A percentile compares a stretch with the other conserved stretches of the same genome.
Conservation (phyloP, 805 yeast genomes). For the Kuraishia ogatae region DNA sequence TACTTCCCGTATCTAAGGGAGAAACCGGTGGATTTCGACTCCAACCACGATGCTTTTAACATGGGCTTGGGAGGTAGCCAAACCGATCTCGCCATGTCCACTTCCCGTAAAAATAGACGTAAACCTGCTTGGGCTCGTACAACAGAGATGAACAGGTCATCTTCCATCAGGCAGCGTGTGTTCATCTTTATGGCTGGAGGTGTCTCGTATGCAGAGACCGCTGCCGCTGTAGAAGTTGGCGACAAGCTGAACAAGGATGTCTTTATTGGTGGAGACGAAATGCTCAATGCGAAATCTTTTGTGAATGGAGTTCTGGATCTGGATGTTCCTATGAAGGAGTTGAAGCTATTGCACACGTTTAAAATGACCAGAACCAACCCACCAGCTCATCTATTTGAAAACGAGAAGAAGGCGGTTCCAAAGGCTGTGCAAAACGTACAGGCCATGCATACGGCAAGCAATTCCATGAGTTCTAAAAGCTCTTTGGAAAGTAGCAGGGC, state of each 20-base stretch:
- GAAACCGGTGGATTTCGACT: conserved; percentile 49
- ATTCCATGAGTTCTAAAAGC: background rate
- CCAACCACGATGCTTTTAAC: conserved; percentile 8
- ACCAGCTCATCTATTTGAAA: conserved; percentile 34
- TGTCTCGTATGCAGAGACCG: conserved; percentile 70
- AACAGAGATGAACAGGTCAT: background rate
- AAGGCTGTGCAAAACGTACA: background rate
- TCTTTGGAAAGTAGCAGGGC: background rate
- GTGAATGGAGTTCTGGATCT: conserved; percentile 29
- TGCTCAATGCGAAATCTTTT: conserved; percentile 44
- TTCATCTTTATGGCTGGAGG: conserved; percentile 88
- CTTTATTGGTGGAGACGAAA: conserved; percentile 71
- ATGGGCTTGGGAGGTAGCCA: conserved; percentile 7
- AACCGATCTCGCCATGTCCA: conserved; percentile 23
- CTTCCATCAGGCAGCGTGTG: conserved; percentile 49
- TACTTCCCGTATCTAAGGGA: conserved; percentile 70
- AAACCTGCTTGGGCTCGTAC: conserved; percentile 71
- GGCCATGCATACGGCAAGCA: background rate
- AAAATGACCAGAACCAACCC: conserved; percentile 23
- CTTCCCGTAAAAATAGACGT: conserved; percentile 63
- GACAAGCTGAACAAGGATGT: conserved; percentile 58
- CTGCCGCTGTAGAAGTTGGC: conserved; percentile 67
- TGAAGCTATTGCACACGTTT: conserved; percentile 32
- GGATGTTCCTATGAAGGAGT: conserved; percentile 26
- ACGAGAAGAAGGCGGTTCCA: background rate